Conservation (phyloP, 2,329 filamentous ascomycete genomes). For the Trichoderma sp. region DNA sequence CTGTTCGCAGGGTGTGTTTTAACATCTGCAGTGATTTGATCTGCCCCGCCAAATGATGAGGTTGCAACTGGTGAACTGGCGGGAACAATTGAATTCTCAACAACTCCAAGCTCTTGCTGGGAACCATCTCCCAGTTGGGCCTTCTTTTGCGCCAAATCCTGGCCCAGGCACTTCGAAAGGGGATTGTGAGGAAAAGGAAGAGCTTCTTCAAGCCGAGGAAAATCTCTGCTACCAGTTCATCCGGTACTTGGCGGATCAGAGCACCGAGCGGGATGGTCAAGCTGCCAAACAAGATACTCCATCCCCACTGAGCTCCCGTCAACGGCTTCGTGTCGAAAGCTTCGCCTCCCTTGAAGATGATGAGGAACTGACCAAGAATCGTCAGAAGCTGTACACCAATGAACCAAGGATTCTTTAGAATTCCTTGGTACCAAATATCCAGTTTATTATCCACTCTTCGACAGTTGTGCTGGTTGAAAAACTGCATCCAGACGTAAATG, state of each 20-base stretch:
- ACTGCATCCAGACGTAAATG: constrained; percentile 87
- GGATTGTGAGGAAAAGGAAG: constrained; percentile 27
- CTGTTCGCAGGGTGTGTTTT: not conserved
- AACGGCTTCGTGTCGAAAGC: constrained; percentile 65
- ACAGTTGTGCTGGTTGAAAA: constrained; percentile 82
- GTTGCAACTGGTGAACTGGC: not conserved
- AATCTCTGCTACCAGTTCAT: constrained; percentile 34
- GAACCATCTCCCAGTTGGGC: constrained; percentile 26
- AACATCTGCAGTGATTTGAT: not conserved
- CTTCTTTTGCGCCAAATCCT: constrained; percentile 31
- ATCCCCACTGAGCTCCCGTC: constrained; percentile 67
- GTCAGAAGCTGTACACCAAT: constrained; percentile 67
- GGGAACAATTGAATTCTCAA: constrained; percentile 26
- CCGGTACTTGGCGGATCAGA: constrained; percentile 44
- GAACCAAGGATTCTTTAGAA: constrained; percentile 76
- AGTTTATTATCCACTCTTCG: constrained; percentile 79
- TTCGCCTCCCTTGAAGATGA: constrained; percentile 68
- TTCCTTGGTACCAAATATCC: constrained; percentile 76
- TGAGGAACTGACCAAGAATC: constrained; percentile 69
- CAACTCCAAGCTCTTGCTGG: constrained; percentile 29
- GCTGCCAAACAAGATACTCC: constrained; percentile 67
- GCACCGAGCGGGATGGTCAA: constrained; percentile 65
- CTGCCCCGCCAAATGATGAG: not conserved
- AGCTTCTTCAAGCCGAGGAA: constrained; percentile 31
- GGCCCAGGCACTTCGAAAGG: constrained; percentile 26